A percentile compares a stretch with the other conserved stretches of the same genome.
These are phyloP conservation scores for Yarrowia yakushimensis DNA, from an alignment of 805 yeast species.

Conservation along the genomic window DNA sequence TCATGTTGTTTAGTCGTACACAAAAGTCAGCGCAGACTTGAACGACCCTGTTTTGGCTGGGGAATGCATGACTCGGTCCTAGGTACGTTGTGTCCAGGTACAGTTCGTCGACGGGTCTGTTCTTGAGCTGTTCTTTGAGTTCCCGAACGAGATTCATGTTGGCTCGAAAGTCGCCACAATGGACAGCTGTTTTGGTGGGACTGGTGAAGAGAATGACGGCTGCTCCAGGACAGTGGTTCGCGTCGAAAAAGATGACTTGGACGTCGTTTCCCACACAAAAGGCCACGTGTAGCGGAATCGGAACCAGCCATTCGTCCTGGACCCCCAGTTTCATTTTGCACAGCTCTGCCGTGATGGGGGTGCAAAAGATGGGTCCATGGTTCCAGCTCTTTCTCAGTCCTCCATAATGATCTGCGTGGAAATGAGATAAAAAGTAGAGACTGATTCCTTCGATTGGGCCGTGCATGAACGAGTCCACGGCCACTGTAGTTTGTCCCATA, in stretches of 20 bases:
- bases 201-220: slow-evolving; percentile 69
- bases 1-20: slow-evolving; percentile 40
- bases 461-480: slow-evolving; percentile 42
- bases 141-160: slow-evolving; percentile 48
- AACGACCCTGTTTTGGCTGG: slow-evolving; percentile 69
- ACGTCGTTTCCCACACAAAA: slow-evolving; percentile 44
- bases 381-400: slow-evolving; percentile 79
- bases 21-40: slow-evolving; percentile 55
- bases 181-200: slow-evolving; percentile 48
- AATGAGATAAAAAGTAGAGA: slow-evolving; percentile 51
- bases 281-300: slow-evolving; percentile 45
- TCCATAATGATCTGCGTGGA: slow-evolving; percentile 92
- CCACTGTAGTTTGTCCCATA: slow-evolving; percentile 34
- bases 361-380: slow-evolving; percentile 67
- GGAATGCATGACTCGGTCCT: slow-evolving; percentile 70
- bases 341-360: slow-evolving; percentile 63
- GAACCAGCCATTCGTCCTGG: slow-evolving; percentile 43
- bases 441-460: slow-evolving; percentile 37
- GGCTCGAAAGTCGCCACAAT: slow-evolving; percentile 93
- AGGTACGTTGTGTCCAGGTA: slow-evolving; percentile 91
- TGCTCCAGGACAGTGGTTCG: slow-evolving; percentile 98
- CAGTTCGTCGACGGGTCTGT: slow-evolving; percentile 50
- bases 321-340: slow-evolving; percentile 54
- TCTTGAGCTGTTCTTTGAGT: slow-evolving; percentile 34
- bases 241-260: slow-evolving; percentile 65